Conservation (phyloP, 768 basidiomycete genomes). For the Peribolospora baueri region DNA sequence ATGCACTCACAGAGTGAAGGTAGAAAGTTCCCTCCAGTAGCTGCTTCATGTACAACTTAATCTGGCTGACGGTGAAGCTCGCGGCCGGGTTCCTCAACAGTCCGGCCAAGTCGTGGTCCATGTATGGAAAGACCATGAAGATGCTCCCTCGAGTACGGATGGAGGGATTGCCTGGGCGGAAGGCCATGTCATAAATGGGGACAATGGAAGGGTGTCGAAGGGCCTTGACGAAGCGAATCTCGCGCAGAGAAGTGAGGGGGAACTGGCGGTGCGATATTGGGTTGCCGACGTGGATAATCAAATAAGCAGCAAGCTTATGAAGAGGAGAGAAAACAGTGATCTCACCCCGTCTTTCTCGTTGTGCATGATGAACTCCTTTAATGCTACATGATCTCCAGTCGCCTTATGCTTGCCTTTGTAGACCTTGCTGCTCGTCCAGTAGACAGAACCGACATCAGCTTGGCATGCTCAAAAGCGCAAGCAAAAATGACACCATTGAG, state of each 20-base stretch:
- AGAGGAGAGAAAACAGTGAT: neutral
- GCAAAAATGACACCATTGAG: too few relatives aligned
- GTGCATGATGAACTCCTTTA: conserved; percentile 89
- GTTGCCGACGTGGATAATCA: too few relatives aligned
- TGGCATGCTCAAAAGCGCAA: too few relatives aligned
- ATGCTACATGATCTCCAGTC: conserved; percentile 38
- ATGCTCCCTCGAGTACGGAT: conserved; percentile 37
- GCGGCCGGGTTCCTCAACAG: conserved; percentile 56
- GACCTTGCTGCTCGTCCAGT: conserved; percentile 38
- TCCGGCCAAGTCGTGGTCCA: conserved; percentile 97
- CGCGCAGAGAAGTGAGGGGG: conserved; percentile 83
- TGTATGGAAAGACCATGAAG: conserved; percentile 98
- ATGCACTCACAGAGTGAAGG: conserved; percentile 59
- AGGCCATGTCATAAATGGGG: conserved; percentile 75
- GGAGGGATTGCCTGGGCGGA: conserved; percentile 17
- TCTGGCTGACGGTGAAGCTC: conserved; percentile 52
- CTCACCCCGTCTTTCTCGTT: conserved; percentile 81
- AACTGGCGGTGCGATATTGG: conserved; percentile 13
- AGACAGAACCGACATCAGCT: conserved; percentile 1
- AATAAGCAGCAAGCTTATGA: neutral
- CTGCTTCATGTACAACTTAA: conserved; percentile 91
- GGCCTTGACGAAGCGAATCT: conserved; percentile 86
- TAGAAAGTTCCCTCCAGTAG: conserved; percentile 88
- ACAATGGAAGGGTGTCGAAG: conserved; percentile 68
- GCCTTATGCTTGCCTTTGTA: conserved; percentile 53